Base-by-base conservation (phyloP, 2,329 filamentous ascomycete species). In the Ophiostoma populinum region DNA sequence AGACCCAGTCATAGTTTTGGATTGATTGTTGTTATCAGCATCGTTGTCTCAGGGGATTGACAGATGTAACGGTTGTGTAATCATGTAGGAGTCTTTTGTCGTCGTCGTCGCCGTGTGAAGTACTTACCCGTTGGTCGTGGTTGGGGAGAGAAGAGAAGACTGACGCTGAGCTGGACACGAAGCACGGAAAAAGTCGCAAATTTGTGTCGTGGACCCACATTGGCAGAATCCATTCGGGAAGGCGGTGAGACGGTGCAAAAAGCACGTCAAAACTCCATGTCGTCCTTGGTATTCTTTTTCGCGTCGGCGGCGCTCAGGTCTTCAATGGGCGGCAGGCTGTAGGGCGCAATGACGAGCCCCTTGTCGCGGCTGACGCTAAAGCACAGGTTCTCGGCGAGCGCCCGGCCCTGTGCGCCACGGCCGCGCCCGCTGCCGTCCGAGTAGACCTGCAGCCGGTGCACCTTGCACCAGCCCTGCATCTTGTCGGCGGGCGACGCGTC, bases 381-480 rank as follows among this genome's bases (percentile, higher is more conserved):
- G 5, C 85, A 85, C 55, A 93, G 68, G 55, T 94, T 85, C 49
- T 92, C 81, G 17, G 80, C 75, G 36, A 77, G 66, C 42, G 73
- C 74, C 39, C 70, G 70, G 25, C 69, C 63, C 40, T 73, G 72
- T 2, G 71, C 66, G 8, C 73, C 76, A 11, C 82, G 83, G 2
- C 85, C 85, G 2, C 70, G 66, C 2, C 85, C 85, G 2, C 90
- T 87, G 45, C 80, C 82, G 51, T 95, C 87, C 40, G 92, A 81
- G 44, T 82, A 76, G 1, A 93, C 63, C 0, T 90, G 87, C 24
- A 95, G 55, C 36, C 76, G 76, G 52, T 92, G 82, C 1, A 92
- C 70, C 42, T 75, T 80, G 13, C 95, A 58, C 55, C 95, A 70
- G 1, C 90, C 90, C 51, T 95, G 87, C 2, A 80, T 75, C 38